These are phyloP conservation scores for Russula griseocarnosa DNA, from an alignment of 768 basidiomycete species.

Conservation along the genomic window DNA sequence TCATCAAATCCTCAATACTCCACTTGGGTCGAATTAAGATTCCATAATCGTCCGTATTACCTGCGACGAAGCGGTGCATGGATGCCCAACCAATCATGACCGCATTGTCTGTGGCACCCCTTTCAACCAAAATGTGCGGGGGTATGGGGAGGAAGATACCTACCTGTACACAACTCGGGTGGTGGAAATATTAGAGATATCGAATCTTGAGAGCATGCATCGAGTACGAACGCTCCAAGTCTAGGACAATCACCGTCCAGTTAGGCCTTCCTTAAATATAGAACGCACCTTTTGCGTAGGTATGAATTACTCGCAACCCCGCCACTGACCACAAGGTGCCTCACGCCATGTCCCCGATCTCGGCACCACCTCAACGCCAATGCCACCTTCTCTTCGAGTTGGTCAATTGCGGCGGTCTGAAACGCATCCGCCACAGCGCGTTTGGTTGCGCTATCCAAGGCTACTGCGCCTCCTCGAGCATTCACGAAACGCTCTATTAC, in stretches of 20 bases:
- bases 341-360: conserved; percentile 42
- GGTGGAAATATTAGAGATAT: conserved; percentile 71
- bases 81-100: conserved; percentile 96
- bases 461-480: conserved; percentile 38
- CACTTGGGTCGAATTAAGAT: conserved; percentile 67
- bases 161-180: conserved; percentile 75
- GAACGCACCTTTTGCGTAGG: conserved; percentile 57
- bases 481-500: conserved; percentile 57
- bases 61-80: conserved; percentile 68
- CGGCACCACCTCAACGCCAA: conserved; percentile 49
- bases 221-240: conserved; percentile 34
- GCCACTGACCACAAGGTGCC: conserved; percentile 77
- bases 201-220: conserved; percentile 33
- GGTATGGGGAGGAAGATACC: conserved; percentile 20
- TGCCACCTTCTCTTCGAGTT: conserved; percentile 70
- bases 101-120: conserved; percentile 68
- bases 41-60: conserved; percentile 58
- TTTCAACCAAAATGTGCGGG: background rate
- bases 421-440: conserved; percentile 63
- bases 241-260: conserved; percentile 31
- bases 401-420: conserved; percentile 64
- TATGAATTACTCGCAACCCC: conserved; percentile 87
- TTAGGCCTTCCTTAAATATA: background rate
- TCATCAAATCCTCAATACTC: conserved; percentile 59
- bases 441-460: conserved; percentile 39